These are phyloP conservation scores for Leccinum arenicola DNA, from an alignment of 768 basidiomycete species.

Conservation along the genomic window DNA sequence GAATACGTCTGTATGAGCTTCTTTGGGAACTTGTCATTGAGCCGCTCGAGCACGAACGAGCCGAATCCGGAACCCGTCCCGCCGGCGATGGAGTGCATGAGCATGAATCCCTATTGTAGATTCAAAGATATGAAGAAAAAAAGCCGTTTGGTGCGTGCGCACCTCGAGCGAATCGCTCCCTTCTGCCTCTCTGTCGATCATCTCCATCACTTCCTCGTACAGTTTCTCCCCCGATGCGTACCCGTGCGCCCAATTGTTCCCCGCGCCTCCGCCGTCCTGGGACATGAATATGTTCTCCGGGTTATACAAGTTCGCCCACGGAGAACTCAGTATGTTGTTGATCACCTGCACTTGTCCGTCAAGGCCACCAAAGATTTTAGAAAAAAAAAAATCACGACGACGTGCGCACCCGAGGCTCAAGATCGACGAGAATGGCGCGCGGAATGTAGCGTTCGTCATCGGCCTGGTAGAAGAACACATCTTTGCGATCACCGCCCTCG, in stretches of 20 bases:
- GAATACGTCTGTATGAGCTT: conserved; percentile 99
- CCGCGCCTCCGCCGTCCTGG: conserved; percentile 97
- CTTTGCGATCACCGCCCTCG: conserved; percentile 94
- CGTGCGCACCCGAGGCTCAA: conserved; percentile 84
- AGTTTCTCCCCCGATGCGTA: conserved; percentile 86
- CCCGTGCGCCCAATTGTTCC: conserved; percentile 98
- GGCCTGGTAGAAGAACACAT: conserved; percentile 99
- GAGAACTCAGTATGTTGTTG: conserved; percentile 86
- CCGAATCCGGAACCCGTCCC: conserved; percentile 98
- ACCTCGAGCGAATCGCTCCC: conserved; percentile 97
- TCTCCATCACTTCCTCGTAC: conserved; percentile 98
- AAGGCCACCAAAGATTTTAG: neutral
- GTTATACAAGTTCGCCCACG: conserved; percentile 87
- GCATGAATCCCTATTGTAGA: conserved; percentile 84
- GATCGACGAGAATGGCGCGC: conserved; percentile 91
- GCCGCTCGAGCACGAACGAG: conserved; percentile 93
- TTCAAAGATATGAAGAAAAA: neutral
- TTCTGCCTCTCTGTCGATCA: conserved; percentile 97
- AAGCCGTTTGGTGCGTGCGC: conserved; percentile 13
- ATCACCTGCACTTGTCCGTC: conserved; percentile 67
- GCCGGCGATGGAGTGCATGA: conserved; percentile 98
- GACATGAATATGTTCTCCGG: conserved; percentile 97
- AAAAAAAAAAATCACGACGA: neutral
- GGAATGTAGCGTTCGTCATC: conserved; percentile 99
- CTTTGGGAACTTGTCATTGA: conserved; percentile 98